Conservation (phyloP, 2,329 filamentous ascomycete species). For the Massarina eburnea region DNA sequence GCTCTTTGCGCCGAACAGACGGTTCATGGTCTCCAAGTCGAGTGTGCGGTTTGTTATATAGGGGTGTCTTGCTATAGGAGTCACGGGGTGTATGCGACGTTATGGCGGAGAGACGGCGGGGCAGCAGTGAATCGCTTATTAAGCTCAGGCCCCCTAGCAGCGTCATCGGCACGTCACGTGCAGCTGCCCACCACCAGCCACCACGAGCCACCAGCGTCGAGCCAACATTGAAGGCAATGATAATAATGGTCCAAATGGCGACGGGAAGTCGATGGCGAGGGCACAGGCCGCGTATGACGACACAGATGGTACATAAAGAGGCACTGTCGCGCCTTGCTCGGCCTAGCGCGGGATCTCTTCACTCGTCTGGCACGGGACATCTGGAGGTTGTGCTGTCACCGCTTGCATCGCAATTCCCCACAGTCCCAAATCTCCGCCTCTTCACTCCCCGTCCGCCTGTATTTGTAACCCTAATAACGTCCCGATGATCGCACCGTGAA, state of each 20-base stretch:
- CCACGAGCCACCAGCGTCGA: slow-evolving; percentile 1
- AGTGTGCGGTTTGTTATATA: slow-evolving; percentile 11
- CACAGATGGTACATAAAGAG: too few relatives aligned
- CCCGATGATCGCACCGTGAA: slow-evolving; percentile 9
- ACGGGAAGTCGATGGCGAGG: too few relatives aligned
- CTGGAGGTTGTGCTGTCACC: slow-evolving; percentile 1
- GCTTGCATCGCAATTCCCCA: not conserved
- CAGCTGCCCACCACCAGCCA: not conserved
- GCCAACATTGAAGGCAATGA: not conserved
- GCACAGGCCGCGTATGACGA: too few relatives aligned
- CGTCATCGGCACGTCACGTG: slow-evolving; percentile 4
- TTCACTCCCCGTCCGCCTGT: slow-evolving; percentile 7
- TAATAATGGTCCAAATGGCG: too few relatives aligned
- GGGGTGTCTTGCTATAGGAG: not conserved
- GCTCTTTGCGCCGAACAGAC: slow-evolving; percentile 87
- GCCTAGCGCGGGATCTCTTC: not conserved
- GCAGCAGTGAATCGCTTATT: not conserved
- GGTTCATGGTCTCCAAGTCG: slow-evolving; percentile 96
- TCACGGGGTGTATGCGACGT: not conserved
- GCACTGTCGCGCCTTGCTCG: not conserved
- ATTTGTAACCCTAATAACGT: slow-evolving; percentile 18
- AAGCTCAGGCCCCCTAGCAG: slow-evolving; percentile 2
- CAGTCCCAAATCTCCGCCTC: not conserved
- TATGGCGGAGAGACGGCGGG: not conserved
- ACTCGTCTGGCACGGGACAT: not conserved